These are phyloP conservation scores for Dissophora ornata DNA, from an alignment of 192 early-diverging fungal species.

Conservation along the genomic window DNA sequence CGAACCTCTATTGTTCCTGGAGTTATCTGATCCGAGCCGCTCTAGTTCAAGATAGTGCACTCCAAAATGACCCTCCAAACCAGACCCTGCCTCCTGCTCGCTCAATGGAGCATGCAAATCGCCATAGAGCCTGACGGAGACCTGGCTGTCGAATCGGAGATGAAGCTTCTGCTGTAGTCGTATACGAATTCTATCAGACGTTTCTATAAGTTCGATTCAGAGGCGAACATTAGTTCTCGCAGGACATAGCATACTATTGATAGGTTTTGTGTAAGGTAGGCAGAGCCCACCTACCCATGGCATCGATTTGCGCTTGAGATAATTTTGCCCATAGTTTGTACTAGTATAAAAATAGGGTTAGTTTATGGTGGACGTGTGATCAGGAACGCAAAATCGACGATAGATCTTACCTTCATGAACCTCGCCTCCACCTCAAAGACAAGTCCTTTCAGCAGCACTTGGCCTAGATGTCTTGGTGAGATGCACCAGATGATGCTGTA, in stretches of 20 bases:
- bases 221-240: background rate
- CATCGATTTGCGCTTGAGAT: conserved; percentile 3
- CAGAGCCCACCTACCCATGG: background rate
- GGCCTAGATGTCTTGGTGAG: conserved; percentile 4
- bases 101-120: background rate
- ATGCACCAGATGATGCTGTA: conserved; percentile 18
- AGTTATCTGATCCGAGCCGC: background rate
- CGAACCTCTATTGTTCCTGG: background rate
- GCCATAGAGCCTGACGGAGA: background rate
- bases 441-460: background rate
- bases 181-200: background rate
- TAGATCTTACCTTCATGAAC: conserved; percentile 1
- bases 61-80: background rate
- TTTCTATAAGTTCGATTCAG: conserved; percentile 10
- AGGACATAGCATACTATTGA: background rate
- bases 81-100: background rate
- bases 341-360: background rate
- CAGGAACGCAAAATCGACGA: background rate
- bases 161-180: conserved; percentile 17
- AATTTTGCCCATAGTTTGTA: conserved; percentile 19
- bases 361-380: background rate
- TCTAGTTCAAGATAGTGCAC: conserved; percentile 18
- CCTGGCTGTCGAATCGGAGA: conserved; percentile 1
- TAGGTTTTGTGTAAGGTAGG: background rate
- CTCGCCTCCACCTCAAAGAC: conserved; percentile 6